Evolutionary conservation across 208 protist species (phyloP), one percentile per base, ranked within the genome.

Genomic region (Lotmaria passim): DNA sequence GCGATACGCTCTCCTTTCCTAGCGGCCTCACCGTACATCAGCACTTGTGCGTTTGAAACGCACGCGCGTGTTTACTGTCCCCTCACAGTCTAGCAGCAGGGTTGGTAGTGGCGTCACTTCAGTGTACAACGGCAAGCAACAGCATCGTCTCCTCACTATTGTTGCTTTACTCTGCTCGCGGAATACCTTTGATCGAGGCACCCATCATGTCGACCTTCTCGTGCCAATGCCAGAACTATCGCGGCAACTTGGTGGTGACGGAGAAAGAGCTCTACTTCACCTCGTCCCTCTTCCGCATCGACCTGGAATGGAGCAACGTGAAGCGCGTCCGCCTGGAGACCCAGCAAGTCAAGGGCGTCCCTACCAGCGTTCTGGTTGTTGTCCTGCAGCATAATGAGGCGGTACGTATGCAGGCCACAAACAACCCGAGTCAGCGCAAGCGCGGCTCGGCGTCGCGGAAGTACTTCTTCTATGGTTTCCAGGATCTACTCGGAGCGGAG

Each of bases 391-490:
- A 64, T 33, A 59, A 62, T 38, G 70, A 78, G 44, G 43, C 71
- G 3, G 56, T 69, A 10, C 30, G 28, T 2, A 48, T 71, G 58
- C 53, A 78, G 52, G 23, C 48, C 24, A 48, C 41, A 47, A 52
- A 48, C 67, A 51, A 64, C 7, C 36, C 64, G 4, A 58, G n/a
- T 5, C 53, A 67, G 24, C 69, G 48, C 26, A 76, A 61, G 58
- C 64, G 56, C 43, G 66, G 56, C 11, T 68, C 48, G 7, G 63
- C 69, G n/a, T 69, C 68, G 24, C 56, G 68, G 7, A 77, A 76
- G 56, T 89, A 88, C 63, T 90, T 86, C 56, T 92, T 96, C 58
- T 93, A 92, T 51, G 69, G 81, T 19, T 93, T 96, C 55, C 71
- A 91, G 12, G 88, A 96, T 57, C 79, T 96, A 41, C 81, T 96